Conservation (phyloP, 257 asterid species). For the Solanum chilense region DNA sequence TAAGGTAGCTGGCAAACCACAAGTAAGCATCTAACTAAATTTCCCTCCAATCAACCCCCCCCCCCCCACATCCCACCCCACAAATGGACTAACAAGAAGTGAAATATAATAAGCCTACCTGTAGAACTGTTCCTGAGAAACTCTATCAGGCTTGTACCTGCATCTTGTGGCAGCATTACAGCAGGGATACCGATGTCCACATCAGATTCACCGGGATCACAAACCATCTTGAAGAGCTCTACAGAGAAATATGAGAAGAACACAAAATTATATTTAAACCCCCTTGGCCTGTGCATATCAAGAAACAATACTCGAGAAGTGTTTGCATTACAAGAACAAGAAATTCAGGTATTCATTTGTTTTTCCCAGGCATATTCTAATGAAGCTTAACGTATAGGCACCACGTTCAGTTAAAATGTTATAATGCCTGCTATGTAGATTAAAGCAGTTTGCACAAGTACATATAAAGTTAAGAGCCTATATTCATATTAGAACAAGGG, state of each 20-base stretch:
- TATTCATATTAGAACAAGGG: not conserved
- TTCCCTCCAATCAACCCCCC: not conserved
- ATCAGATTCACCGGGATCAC: conserved; percentile 67
- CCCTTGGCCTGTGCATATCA: not conserved
- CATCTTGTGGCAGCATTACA: conserved; percentile 93
- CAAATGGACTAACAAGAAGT: not conserved
- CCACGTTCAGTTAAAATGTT: not conserved
- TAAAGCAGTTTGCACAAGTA: not conserved
- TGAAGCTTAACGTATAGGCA: not conserved
- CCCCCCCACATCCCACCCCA: not conserved
- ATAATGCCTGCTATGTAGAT: not conserved
- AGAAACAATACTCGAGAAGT: not conserved
- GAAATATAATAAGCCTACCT: conserved; percentile 36
- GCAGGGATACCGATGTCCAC: conserved; percentile 60
- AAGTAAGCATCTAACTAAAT: not conserved
- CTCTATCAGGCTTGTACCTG: conserved; percentile 56
- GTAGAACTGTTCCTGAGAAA: conserved; percentile 36
- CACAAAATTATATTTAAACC: not conserved
- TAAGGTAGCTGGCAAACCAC: not conserved
- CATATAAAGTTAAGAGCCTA: not conserved
- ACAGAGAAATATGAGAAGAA: conserved; percentile 7
- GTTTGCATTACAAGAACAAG: not conserved
- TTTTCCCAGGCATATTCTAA: not conserved
- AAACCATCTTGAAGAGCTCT: conserved; percentile 99
- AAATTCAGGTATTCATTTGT: not conserved